Evolutionary conservation across 2,329 filamentous ascomycete species (phyloP), one percentile per base, ranked within the genome.

Genomic region (Arthrobotrys entomopaga): DNA sequence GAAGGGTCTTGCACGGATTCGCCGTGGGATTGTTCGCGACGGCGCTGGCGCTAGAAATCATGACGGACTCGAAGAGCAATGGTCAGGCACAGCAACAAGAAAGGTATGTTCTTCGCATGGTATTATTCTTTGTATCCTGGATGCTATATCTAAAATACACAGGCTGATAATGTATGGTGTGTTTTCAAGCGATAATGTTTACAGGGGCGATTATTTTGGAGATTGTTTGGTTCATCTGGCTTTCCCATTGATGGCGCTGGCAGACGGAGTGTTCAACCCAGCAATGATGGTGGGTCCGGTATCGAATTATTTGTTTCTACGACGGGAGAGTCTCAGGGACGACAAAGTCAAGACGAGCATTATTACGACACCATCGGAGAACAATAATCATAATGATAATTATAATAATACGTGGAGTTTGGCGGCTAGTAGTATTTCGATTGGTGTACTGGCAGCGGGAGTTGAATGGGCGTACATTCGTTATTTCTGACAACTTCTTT

Each of bases 241-340:
- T 0, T 88, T 88, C 82, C 85, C 86, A 0, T 79, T 88, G 6
- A 82, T 87, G 70, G 83, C 88, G 1, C 86, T 85, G 78, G 83
- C 85, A 16, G 84, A 84, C 8, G 85, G 85, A 59, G 83, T 86
- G 76, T 83, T 88, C 60, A 84, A 85, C 56, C 86, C 86, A 0
- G 78, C 87, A 29, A 84, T 85, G 24, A 79, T 87, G 0, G 81
- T 88, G 1, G 87, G 86, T 0, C 85, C 86, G 0, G 54, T 87
- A 3, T 83, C 85, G 13, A 88, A 88, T 79, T 88, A 88, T 80
- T 65, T 84, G 13, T 87, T 86, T 82, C 83, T 89, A 13, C 85
- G 87, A 64, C 85, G 82, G 76, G 81, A 87, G 10, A 34, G 29
- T 34, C 29, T 34, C 1, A 85, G 86, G 7, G 87, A 87, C 6